These are phyloP conservation scores for Chondrus crispus DNA, from an alignment of 23 red algal species.

Conservation along the genomic window DNA sequence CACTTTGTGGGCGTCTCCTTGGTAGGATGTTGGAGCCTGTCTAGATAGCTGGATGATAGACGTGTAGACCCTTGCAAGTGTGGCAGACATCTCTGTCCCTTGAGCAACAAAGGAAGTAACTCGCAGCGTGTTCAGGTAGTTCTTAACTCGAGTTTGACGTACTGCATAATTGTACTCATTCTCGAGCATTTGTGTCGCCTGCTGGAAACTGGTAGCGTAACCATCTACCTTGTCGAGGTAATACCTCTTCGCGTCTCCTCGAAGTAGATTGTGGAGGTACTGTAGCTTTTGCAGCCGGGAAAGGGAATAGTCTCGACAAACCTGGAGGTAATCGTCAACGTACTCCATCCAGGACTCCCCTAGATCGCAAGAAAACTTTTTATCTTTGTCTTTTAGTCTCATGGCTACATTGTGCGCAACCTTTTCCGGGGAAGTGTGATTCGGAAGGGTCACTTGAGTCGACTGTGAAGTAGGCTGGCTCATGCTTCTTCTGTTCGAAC, in stretches of 20 bases:
- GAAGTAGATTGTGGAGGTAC: not conserved
- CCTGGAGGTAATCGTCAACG: not conserved
- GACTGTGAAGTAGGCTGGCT: no score
- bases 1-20: not conserved
- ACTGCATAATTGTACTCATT: not conserved
- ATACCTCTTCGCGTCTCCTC: not conserved
- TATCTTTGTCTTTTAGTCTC: no score
- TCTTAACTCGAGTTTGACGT: not conserved
- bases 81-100: not conserved
- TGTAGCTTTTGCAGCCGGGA: not conserved
- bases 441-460: no score
- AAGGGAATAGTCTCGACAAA: not conserved
- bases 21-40: not conserved
- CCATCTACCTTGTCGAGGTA: slow-evolving; percentile 1
- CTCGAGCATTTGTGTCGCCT: not conserved
- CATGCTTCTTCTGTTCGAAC: no score
- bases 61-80: not conserved
- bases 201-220: slow-evolving; percentile 1
- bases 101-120: not conserved
- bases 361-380: no score
- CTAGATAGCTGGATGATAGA: not conserved
- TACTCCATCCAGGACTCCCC: not conserved
- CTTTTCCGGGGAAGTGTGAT: no score
- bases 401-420: no score
- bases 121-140: not conserved